Evolutionary conservation across 371 early-diverging fungal species (phyloP), one percentile per base, ranked within the genome.

Genomic region (Mucor sp.): DNA sequence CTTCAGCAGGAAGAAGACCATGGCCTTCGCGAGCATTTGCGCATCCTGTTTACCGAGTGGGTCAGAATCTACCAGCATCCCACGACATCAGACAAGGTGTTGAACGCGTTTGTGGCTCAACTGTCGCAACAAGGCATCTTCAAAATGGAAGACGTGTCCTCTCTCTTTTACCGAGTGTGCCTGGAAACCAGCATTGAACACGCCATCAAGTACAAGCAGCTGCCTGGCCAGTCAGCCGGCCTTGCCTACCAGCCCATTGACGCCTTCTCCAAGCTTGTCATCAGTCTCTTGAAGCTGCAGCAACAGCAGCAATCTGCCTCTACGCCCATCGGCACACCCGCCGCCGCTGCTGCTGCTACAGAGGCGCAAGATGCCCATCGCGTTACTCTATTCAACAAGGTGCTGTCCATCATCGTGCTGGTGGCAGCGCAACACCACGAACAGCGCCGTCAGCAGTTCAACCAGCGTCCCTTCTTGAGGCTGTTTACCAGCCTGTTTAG

Each of bases 381-480:
- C 55, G 73, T 88, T 8, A 79, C 83, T 30, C 78, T 92, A 61
- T 86, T 91, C 35, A 86, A 89, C 27, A 94, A 93, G 69, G 87
- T 94, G 37, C 71, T 97, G 53, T 92, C 95, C 6, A 93, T 95
- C 60, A 90, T 95, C 50, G 90, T 91, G 0, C 79, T 98, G 25
- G 89, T 93, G 11, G 73, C 94, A 6, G 93, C 93, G 0, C 91
- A 95, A 57, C 82, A 90, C 0, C 98, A 98, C 74, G 94, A 95
- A 75, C 89, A 86, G 66, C 83, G 87, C 21, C 88, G 89, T 8
- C 87, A 86, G 27, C 83, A 87, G 53, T 98, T 98, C 83, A 90
- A 94, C 73, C 98, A 97, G 74, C 86, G 92, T 60, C 96, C 97
- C 0, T 96, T 93, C 82, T 91, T 95, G 80, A 89, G 99, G 30